phyloP scores from a whole-genome alignment of 106 monocot species.

The Apostasia shenzhenica region DNA sequence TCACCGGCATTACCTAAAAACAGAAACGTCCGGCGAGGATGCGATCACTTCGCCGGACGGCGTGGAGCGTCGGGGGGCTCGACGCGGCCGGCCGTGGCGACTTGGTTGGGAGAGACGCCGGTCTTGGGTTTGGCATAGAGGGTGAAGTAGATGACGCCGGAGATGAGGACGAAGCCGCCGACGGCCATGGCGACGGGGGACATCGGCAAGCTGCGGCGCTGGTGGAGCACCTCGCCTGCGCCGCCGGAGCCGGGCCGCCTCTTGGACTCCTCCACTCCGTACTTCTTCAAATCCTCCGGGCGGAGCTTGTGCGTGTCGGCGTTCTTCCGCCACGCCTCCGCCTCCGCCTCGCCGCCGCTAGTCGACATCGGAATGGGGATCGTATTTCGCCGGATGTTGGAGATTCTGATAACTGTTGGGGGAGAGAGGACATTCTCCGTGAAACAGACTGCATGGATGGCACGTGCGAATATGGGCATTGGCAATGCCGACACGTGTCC shows the following conservation, averaged over 20 bases:
- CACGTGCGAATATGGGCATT: too few relatives aligned
- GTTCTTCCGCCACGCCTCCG: constrained; percentile 24
- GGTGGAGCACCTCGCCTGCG: constrained; percentile 14
- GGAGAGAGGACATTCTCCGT: too few relatives aligned
- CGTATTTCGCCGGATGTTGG: too few relatives aligned
- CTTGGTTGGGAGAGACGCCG: constrained; percentile 5
- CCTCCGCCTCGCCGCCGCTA: constrained; percentile 1
- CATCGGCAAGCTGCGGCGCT: constrained; percentile 16
- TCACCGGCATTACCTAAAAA: too few relatives aligned
- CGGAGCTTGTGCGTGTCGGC: constrained; percentile 35
- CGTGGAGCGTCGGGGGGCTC: neutral
- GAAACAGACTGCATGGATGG: too few relatives aligned
- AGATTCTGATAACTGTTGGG: too few relatives aligned
- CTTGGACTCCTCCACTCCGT: constrained; percentile 28
- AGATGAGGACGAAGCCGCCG: constrained; percentile 11
- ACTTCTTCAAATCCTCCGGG: constrained; percentile 21
- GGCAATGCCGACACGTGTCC: too few relatives aligned
- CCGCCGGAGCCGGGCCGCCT: constrained; percentile 17
- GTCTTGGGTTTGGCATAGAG: constrained; percentile 29
- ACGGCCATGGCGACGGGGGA: constrained; percentile 14
- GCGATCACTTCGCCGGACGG: too few relatives aligned
- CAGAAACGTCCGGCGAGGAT: too few relatives aligned
- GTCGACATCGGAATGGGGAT: neutral
- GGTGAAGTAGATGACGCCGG: constrained; percentile 15
- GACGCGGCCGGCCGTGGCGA: constrained; percentile 4